Evolutionary conservation across 2,329 filamentous ascomycete species (phyloP).

Genomic region (Talaromyces sp.): DNA sequence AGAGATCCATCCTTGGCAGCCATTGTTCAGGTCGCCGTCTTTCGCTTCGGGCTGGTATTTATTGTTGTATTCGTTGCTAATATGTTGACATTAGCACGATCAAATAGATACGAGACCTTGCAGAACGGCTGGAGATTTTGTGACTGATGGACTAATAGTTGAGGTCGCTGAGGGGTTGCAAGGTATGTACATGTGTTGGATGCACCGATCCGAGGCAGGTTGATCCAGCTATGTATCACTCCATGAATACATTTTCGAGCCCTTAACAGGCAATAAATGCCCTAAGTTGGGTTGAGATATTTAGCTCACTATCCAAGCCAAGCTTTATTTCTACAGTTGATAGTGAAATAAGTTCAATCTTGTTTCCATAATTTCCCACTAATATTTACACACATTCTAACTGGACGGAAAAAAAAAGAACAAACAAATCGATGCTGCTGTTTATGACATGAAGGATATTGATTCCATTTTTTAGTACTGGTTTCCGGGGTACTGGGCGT

Average conservation of each 20-base stretch:
- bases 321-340: neutral
- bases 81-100: neutral
- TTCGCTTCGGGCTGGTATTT: neutral
- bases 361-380: conserved; percentile 13
- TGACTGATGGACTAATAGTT: neutral
- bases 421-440: conserved; percentile 4
- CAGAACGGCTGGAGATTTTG: neutral
- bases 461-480: conserved; percentile 32
- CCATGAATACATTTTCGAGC: neutral
- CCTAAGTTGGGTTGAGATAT: neutral
- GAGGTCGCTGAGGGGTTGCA: neutral
- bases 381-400: conserved; percentile 22
- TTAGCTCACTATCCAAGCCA: no score
- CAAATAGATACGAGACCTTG: neutral
- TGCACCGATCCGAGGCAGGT: conserved; percentile 6
- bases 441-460: neutral
- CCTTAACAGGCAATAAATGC: neutral
- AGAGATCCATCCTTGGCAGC: neutral
- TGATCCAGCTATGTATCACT: neutral
- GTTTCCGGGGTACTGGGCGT: conserved; percentile 40
- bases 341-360: neutral
- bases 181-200: neutral
- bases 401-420: conserved; percentile 1
- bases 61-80: neutral
- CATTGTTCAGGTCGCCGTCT: neutral